Base-by-base conservation (phyloP, 1,284 basidiomycete genomes). In the Pulveroboletus sp. region DNA sequence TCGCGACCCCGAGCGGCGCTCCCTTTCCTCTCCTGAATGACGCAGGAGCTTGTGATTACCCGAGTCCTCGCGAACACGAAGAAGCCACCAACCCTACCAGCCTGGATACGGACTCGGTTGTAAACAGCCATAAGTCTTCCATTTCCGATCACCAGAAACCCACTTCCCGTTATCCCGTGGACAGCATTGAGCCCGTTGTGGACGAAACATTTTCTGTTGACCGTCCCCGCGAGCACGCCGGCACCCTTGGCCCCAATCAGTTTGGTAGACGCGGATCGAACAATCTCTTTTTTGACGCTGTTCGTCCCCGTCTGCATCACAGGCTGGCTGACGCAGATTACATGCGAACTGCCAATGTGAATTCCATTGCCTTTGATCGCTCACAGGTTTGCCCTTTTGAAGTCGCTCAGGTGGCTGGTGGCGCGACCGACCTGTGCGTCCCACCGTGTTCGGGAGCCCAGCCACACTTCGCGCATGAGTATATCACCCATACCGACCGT, bases 1-100 rank as follows among this genome's bases (percentile, higher is more conserved):
- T 53, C 49, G 54, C 63, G 40, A 56, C 57, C 48, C 45, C 68
- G 49, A 60, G 56, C 49, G 63, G 61, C 46, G 60, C 65, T 48
- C 72, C 72, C 20, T 73, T 73, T 43, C 69, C 72, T 25, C 65
- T 73, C 43, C 45, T 72, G 58, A 73, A 72, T 57, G 69, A 71
- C 57, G 58, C 59, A 22, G 67, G 53, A 42, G 47, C 52, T 51
- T 44, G 49, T 47, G 60, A 68, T 51, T 58, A 63, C 52, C 54
- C 69, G 10, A 62, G 54, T 46, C 51, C 59, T 54, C 54, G 56
- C 57, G 69, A 73, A 53, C 55, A 57, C 56, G 69, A 72, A 58
- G 65, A 57, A 46, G 25, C 55, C n/a, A n/a, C n/a, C 25, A 56
- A 42, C 57, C 11, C 52, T 48, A 40, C 49, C 45, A 44, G 39